Percentiles rank a stretch among this genome's conserved stretches.
phyloP scores from a whole-genome alignment of 306 rosid species.

The Elaeagnus macrophylla region DNA sequence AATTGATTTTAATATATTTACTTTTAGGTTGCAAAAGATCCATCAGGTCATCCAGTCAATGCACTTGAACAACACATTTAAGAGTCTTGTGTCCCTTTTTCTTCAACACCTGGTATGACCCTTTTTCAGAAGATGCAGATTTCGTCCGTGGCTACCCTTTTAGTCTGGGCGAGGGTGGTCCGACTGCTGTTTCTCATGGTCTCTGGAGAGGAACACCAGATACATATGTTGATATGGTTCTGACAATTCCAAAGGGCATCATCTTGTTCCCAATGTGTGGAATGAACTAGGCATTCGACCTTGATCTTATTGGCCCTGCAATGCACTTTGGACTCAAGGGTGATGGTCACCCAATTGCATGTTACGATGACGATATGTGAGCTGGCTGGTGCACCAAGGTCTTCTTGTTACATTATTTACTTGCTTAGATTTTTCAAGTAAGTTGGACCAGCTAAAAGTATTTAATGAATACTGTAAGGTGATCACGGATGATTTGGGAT shows the following conservation, averaged over 20 bases:
- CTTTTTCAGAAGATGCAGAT: constrained; percentile 64
- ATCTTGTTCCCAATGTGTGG: constrained; percentile 79
- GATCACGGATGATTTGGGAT: constrained; percentile 73
- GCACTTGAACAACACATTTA: constrained; percentile 53
- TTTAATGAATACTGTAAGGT: too few species aligned
- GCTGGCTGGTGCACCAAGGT: constrained; percentile 91
- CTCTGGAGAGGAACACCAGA: constrained; percentile 90
- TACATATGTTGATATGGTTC: constrained; percentile 52
- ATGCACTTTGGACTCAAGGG: constrained; percentile 97
- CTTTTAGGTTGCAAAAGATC: constrained; percentile 43
- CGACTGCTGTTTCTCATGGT: constrained; percentile 79
- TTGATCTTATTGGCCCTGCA: constrained; percentile 86
- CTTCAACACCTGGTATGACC: constrained; percentile 59
- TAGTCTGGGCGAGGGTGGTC: constrained; percentile 76
- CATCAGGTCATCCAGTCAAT: constrained; percentile 36
- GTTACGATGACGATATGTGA: constrained; percentile 93
- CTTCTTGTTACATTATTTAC: not conserved
- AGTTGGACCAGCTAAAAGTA: too few species aligned
- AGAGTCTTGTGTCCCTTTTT: constrained; percentile 46
- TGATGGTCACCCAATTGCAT: constrained; percentile 85
- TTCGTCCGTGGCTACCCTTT: constrained; percentile 88
- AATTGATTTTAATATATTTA: too few species aligned
- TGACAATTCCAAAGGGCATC: constrained; percentile 56
- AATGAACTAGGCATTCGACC: constrained; percentile 81
- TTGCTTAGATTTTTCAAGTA: too few species aligned